Evolutionary conservation across 306 rosid genomes (phyloP).

Genomic region (Carpinus fangiana): DNA sequence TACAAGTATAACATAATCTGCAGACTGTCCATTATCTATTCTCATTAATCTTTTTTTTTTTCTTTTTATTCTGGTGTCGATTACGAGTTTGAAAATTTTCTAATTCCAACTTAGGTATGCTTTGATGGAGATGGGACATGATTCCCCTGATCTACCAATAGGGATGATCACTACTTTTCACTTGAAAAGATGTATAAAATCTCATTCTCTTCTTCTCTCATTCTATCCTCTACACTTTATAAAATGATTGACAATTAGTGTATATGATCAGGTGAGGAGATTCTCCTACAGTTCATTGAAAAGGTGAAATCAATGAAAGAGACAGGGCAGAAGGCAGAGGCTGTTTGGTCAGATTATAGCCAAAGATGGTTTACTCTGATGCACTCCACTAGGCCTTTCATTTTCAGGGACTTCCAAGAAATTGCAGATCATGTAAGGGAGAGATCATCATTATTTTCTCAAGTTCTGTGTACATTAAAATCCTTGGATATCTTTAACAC

Average conservation of each 20-base stretch:
- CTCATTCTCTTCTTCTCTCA: background rate
- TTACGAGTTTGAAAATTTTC: constrained; percentile 1
- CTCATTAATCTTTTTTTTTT: background rate
- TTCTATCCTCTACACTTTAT: background rate
- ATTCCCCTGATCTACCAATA: constrained; percentile 70
- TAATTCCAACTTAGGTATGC: constrained; percentile 54
- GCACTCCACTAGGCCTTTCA: constrained; percentile 82
- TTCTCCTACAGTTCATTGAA: constrained; percentile 61
- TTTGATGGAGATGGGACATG: constrained; percentile 85
- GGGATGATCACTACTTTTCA: constrained; percentile 73
- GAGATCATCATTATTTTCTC: background rate
- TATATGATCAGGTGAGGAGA: constrained; percentile 58
- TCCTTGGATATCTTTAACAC: background rate
- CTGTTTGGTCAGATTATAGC: constrained; percentile 82
- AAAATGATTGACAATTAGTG: background rate
- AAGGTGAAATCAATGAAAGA: constrained; percentile 59
- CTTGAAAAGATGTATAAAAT: constrained; percentile 54
- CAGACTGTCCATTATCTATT: background rate
- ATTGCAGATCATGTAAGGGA: constrained; percentile 76
- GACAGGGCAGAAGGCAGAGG: constrained; percentile 62
- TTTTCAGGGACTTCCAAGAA: constrained; percentile 68
- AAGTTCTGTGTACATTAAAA: background rate
- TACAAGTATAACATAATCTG: constrained; percentile 49
- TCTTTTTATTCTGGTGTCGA: background rate
- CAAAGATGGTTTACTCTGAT: constrained; percentile 88